phyloP scores from a whole-genome alignment of 331 rosid genomes.

The Malus hybrid region DNA sequence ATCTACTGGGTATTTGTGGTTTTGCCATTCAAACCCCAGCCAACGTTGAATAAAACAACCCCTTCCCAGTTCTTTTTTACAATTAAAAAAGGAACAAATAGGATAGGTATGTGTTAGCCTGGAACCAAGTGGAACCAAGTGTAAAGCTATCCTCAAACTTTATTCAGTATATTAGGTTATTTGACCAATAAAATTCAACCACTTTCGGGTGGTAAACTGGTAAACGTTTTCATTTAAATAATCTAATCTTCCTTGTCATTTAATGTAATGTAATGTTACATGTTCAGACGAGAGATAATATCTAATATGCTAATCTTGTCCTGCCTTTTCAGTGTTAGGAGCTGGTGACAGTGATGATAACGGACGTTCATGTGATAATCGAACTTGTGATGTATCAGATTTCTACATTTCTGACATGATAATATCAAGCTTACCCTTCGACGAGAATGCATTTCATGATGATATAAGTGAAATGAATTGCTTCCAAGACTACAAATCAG shows the following conservation, averaged over 20 bases:
- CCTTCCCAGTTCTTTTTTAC: not conserved
- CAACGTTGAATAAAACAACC: too few relatives aligned
- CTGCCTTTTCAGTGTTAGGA: constrained; percentile 42
- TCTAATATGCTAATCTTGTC: constrained; percentile 22
- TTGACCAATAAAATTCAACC: not conserved
- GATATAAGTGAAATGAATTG: constrained; percentile 38
- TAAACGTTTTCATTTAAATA: not conserved
- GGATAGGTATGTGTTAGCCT: not conserved
- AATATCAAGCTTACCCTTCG: constrained; percentile 63
- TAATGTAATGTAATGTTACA: not conserved
- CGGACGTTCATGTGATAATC: constrained; percentile 44
- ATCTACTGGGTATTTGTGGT: too few relatives aligned
- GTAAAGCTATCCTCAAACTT: not conserved
- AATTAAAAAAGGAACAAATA: not conserved
- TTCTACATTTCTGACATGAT: constrained; percentile 94
- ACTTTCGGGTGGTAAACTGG: not conserved
- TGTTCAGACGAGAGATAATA: constrained; percentile 1
- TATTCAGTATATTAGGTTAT: not conserved
- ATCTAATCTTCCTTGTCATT: not conserved
- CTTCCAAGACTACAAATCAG: constrained; percentile 45
- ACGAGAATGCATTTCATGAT: constrained; percentile 44
- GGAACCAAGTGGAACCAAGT: not conserved
- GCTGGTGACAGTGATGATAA: constrained; percentile 43
- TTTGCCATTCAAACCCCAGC: too few relatives aligned
- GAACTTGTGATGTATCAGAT: constrained; percentile 85